These are phyloP conservation scores for Cytospora schulzeri DNA, from an alignment of 2,329 filamentous ascomycete species.

Conservation along the genomic window DNA sequence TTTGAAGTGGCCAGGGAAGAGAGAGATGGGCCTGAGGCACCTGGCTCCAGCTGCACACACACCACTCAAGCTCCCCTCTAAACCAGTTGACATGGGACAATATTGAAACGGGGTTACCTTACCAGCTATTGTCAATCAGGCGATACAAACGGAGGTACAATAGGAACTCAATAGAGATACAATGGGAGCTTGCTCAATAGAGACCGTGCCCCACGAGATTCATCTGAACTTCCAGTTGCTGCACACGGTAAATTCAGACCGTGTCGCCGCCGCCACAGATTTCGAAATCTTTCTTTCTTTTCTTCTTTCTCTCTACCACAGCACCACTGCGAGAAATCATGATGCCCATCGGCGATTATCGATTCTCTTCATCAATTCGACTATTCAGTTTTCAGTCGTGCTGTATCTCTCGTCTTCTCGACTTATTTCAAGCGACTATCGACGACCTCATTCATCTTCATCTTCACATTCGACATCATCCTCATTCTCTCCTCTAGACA, in stretches of 20 bases:
- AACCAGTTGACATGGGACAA: background rate
- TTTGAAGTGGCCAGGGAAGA: too few species aligned
- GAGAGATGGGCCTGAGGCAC: background rate
- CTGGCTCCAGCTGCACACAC: background rate
- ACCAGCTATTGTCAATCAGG: too few species aligned
- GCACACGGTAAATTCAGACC: background rate
- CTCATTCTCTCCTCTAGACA: background rate
- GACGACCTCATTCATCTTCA: background rate
- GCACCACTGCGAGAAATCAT: slow-evolving; percentile 5
- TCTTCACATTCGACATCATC: background rate
- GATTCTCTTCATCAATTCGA: slow-evolving; percentile 3
- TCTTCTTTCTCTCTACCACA: slow-evolving; percentile 4
- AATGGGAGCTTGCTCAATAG: too few species aligned
- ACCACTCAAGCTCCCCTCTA: background rate
- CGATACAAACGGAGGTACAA: too few species aligned
- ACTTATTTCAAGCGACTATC: background rate
- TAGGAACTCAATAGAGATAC: too few species aligned
- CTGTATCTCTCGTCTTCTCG: background rate
- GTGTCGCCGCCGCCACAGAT: background rate
- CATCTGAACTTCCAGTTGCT: background rate
- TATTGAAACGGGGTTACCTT: too few species aligned
- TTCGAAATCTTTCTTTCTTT: slow-evolving; percentile 1
- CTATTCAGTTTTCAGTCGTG: background rate
- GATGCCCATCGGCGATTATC: background rate
- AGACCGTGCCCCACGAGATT: too few species aligned